Conservation (phyloP, 805 yeast species). For the Candida montana region DNA sequence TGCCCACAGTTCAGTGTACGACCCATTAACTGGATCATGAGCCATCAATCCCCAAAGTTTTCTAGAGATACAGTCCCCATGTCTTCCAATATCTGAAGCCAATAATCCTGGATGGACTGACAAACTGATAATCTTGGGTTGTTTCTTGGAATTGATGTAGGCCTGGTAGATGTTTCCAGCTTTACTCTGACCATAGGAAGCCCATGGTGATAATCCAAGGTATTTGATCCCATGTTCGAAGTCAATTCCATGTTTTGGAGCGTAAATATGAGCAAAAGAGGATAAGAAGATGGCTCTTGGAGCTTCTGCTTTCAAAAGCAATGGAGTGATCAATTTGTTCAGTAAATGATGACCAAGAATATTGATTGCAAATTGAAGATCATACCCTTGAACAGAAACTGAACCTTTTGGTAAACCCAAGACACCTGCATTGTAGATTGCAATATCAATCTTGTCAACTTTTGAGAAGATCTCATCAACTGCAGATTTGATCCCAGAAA, state of each 20-base stretch:
- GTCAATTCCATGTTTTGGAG: conserved; percentile 27
- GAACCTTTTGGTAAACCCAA: conserved; percentile 33
- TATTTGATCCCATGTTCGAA: conserved; percentile 28
- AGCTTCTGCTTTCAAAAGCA: conserved; percentile 30
- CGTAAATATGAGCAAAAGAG: conserved; percentile 31
- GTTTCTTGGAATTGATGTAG: conserved; percentile 29
- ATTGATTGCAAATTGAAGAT: conserved; percentile 41
- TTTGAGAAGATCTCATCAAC: conserved; percentile 22
- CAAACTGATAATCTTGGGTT: conserved; percentile 29
- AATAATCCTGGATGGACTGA: conserved; percentile 38
- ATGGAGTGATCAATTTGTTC: conserved; percentile 33
- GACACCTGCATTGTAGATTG: conserved; percentile 42
- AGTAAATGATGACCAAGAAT: conserved; percentile 41
- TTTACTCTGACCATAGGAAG: conserved; percentile 37
- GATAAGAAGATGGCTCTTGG: conserved; percentile 42
- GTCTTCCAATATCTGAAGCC: conserved; percentile 29
- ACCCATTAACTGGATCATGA: conserved; percentile 29
- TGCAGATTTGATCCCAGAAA: conserved; percentile 35
- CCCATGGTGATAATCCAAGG: conserved; percentile 1
- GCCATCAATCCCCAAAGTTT: not conserved
- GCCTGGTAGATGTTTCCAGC: conserved; percentile 34
- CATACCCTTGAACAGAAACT: conserved; percentile 38
- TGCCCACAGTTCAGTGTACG: conserved; percentile 39
- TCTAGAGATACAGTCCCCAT: conserved; percentile 4
- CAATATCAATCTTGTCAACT: conserved; percentile 28